A percentile compares a stretch with the other conserved stretches of the same genome.
Conservation (phyloP, 768 basidiomycete genomes). For the Mycena galopus region DNA sequence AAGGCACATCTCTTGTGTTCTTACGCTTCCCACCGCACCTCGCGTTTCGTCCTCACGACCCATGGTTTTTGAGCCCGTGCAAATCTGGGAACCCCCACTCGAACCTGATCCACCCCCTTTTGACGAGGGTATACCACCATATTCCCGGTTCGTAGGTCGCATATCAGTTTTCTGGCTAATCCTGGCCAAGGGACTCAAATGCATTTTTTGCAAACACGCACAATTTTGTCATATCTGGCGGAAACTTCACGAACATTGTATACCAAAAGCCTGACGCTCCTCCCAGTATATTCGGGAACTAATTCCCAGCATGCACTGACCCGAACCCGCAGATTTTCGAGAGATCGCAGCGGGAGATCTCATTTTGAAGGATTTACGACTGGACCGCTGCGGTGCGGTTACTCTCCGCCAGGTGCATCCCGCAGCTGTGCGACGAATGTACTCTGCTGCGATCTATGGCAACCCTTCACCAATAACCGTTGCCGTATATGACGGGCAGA, state of each 20-base stretch:
- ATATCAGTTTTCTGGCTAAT: neutral
- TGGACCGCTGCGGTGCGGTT: neutral
- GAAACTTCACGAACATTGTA: neutral
- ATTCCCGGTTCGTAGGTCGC: neutral
- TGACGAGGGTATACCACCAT: neutral
- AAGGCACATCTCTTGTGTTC: neutral
- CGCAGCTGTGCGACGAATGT: neutral
- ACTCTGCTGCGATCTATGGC: neutral
- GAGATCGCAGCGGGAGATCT: neutral
- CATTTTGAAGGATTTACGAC: neutral
- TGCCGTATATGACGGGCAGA: neutral
- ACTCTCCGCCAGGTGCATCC: neutral
- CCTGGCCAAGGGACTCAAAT: neutral
- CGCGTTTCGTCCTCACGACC: neutral
- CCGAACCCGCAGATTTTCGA: neutral
- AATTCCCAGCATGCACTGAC: neutral
- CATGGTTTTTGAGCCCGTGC: neutral
- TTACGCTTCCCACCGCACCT: neutral
- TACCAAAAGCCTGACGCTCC: neutral
- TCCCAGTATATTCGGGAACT: neutral
- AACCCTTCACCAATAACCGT: neutral
- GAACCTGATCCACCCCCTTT: neutral
- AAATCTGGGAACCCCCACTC: neutral
- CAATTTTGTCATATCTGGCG: neutral
- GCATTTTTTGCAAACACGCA: neutral